Base-by-base conservation (phyloP, 345 rosid species). In the Salix viminalis region DNA sequence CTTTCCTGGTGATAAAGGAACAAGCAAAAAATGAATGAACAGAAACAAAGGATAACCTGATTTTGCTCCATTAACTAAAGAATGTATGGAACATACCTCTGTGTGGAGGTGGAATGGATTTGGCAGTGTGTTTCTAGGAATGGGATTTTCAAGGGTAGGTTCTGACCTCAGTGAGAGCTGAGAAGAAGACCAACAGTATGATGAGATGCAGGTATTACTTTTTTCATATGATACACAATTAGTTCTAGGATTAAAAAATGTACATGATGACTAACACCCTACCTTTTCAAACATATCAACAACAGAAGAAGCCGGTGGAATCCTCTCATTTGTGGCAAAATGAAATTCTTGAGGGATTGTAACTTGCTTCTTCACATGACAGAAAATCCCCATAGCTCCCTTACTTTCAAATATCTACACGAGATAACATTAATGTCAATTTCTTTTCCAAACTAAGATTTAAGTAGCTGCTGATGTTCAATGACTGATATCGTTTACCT, bases 401-500 rank as follows among this genome's bases (percentile, higher is more conserved):
- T 92, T 96, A 74, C 97, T 94, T 81, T 94, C 98, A 83, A 96
- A 91, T 83, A 96, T 92, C 99, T 96, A 76, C 72, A 83, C 74
- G 70, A 73, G 48, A 65, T 36, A 64, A 67, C 24, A 48, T 52
- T 6, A 60, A 56, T 56, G 62, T 21, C 21, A 54, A 58, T 70
- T 34, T 73, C 16, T 15, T 44, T 15, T 28, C 36, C 18, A 54
- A 36, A 76, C 23, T 14, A 48, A 44, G 32, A 41, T 50, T 56
- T 28, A 67, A 42, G 30, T 18, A 18, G 34, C 69, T 26, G 5
- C 44, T 41, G 3, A 41, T 41, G 48, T 5, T 65, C 19, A 44
- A 34, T 8, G 26, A 9, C 16, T 18, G n/a, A 46, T 34, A 34
- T 41, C 44, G 2, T 41, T 14, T 83, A 96, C 99, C 98, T 96